Conservation (phyloP, 192 early-diverging fungal genomes). For the Linnemannia exigua region DNA sequence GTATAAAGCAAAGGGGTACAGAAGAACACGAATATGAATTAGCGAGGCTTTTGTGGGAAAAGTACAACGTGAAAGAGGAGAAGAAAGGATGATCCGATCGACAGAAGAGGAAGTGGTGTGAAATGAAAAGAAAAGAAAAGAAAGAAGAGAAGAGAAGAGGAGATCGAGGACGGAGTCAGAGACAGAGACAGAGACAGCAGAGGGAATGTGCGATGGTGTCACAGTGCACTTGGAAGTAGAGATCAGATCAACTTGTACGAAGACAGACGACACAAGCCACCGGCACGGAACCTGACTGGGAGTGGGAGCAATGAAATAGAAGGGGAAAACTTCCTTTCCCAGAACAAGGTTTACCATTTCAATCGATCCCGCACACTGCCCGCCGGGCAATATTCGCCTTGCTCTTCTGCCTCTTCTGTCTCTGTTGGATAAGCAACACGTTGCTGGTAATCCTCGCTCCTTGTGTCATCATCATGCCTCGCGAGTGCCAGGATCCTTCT, state of each 20-base stretch:
- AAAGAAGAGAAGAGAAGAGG: not conserved
- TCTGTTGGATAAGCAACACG: not conserved
- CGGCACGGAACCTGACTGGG: too few relatives aligned
- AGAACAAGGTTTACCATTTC: too few relatives aligned
- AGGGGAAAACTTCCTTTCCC: not conserved
- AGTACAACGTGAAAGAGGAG: not conserved
- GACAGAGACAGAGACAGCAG: not conserved
- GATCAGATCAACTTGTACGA: constrained; percentile 6
- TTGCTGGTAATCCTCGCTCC: not conserved
- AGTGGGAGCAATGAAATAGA: not conserved
- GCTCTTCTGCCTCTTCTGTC: not conserved
- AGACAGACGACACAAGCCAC: too few relatives aligned
- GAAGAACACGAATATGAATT: not conserved
- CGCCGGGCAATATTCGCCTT: not conserved
- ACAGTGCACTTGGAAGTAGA: not conserved
- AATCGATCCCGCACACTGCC: too few relatives aligned
- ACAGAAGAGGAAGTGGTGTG: not conserved
- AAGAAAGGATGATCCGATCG: constrained; percentile 7
- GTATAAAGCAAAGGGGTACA: not conserved
- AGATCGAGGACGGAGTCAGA: not conserved
- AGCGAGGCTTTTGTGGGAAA: not conserved
- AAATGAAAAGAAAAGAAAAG: not conserved
- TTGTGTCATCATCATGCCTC: too few relatives aligned
- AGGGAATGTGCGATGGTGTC: not conserved
- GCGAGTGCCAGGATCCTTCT: too few relatives aligned